Evolutionary conservation across 1,284 basidiomycete species (phyloP), one percentile per base, ranked within the genome.

Genomic region (Cutaneotrichosporon mucoides): DNA sequence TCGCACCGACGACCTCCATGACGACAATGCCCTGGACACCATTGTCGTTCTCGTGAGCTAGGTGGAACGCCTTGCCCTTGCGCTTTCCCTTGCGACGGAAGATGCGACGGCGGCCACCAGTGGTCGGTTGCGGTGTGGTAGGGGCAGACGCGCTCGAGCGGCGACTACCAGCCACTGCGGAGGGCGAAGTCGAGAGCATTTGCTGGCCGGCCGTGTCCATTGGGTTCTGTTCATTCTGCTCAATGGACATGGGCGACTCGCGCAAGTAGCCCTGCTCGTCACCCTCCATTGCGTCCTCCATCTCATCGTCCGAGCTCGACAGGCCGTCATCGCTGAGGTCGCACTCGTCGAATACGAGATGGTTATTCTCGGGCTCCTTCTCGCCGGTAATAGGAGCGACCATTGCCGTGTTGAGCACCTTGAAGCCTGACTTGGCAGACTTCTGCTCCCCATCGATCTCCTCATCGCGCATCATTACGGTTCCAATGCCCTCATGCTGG

Each of bases 1-100:
- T 82, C 2, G 93, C 95, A 35, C 85, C 71, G 53, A 83, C 79
- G 60, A 89, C 83, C 70, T 84, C 83, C 61, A 94, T 77, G 86
- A 96, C 90, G 49, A 96, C 93, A 61, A 99, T 92, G 1, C 96
- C 95, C 3, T 96, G 79, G 47, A 97, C 88, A 70, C 77, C 75
- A 37, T 41, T 42, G 34, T 35, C 10, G 4, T 48, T 43, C 64
- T 60, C 65, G 70, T 66, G 61, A 63, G 69, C 37, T 58, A 55
- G 37, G 35, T 55, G 35, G 49, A 51, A 51, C 16, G 38, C 11
- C 16, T 33, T 38, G 37, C 38, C 7, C 45, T 48, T 55, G 55
- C 47, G 24, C 24, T 24, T 24, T 24, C 24, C 54, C 52, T 59
- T 53, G 46, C 60, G 60, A 15, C 54, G 57, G 60, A 62, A 62